phyloP scores from a whole-genome alignment of 805 yeast species.

The Grigorovia yakushimaensis region DNA sequence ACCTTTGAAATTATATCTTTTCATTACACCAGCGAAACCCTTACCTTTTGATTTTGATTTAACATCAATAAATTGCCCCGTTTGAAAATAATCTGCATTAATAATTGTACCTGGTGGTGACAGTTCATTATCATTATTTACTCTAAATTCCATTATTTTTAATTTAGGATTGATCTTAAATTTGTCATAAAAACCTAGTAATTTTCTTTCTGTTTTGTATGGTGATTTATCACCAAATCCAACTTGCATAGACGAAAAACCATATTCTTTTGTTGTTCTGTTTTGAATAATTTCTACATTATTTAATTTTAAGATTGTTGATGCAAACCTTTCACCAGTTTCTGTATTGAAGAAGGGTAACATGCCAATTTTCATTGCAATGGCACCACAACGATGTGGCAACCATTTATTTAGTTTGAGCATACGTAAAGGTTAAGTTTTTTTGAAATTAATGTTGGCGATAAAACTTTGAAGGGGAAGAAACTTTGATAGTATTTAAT shows the following conservation, averaged over 20 bases:
- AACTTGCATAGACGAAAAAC: conserved; percentile 76
- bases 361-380: conserved; percentile 87
- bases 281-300: conserved; percentile 76
- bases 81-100: conserved; percentile 72
- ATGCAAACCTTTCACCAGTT: conserved; percentile 63
- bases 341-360: conserved; percentile 63
- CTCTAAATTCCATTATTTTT: conserved; percentile 67
- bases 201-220: conserved; percentile 51
- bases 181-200: conserved; percentile 67
- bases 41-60: conserved; percentile 80
- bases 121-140: conserved; percentile 54
- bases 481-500: too few species aligned
- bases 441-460: too few species aligned
- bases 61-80: conserved; percentile 78
- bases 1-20: conserved; percentile 84
- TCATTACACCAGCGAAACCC: conserved; percentile 98
- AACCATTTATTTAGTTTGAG: conserved; percentile 40
- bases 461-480: too few species aligned
- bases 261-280: conserved; percentile 62
- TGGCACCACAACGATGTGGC: conserved; percentile 69
- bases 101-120: conserved; percentile 70
- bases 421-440: too few species aligned
- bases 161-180: conserved; percentile 82
- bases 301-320: conserved; percentile 81
- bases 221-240: conserved; percentile 68